These are phyloP conservation scores for Irpex sp. DNA, from an alignment of 1,284 basidiomycete genomes.

Conservation along the genomic window DNA sequence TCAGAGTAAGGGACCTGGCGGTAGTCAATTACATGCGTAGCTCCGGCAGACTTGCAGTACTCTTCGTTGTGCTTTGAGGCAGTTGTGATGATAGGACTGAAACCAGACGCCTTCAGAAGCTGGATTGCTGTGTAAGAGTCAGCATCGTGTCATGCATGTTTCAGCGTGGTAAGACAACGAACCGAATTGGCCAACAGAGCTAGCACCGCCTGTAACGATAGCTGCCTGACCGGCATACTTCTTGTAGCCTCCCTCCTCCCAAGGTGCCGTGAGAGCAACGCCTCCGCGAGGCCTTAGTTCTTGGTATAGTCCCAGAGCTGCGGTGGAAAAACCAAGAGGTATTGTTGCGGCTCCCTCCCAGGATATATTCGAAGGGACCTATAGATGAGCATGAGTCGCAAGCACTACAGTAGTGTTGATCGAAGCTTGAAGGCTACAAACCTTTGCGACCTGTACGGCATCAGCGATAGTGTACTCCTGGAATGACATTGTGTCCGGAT, in stretches of 20 bases:
- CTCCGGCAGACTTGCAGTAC: constrained; percentile 29
- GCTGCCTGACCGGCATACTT: constrained; percentile 27
- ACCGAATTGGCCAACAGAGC: constrained; percentile 35
- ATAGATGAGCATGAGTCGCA: too few relatives aligned
- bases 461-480: constrained; percentile 17
- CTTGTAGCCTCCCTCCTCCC: constrained; percentile 18
- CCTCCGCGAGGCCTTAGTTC: constrained; percentile 14
- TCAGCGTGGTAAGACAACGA: constrained; percentile 3
- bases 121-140: constrained; percentile 19
- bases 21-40: constrained; percentile 27
- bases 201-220: constrained; percentile 32
- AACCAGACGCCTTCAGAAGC: constrained; percentile 24
- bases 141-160: neutral
- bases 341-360: constrained; percentile 19
- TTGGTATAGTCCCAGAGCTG: constrained; percentile 13
- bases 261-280: constrained; percentile 14
- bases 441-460: constrained; percentile 12
- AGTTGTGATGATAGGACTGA: constrained; percentile 22
- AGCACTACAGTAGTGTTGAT: neutral
- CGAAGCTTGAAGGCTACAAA: neutral
- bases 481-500: constrained; percentile 11
- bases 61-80: constrained; percentile 25
- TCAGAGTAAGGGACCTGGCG: constrained; percentile 4
- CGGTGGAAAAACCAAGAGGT: constrained; percentile 18
- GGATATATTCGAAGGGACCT: constrained; percentile 17